A percentile compares a stretch with the other conserved stretches of the same genome.
phyloP scores from a whole-genome alignment of 208 protist species.

The Naegleria gruberi region DNA sequence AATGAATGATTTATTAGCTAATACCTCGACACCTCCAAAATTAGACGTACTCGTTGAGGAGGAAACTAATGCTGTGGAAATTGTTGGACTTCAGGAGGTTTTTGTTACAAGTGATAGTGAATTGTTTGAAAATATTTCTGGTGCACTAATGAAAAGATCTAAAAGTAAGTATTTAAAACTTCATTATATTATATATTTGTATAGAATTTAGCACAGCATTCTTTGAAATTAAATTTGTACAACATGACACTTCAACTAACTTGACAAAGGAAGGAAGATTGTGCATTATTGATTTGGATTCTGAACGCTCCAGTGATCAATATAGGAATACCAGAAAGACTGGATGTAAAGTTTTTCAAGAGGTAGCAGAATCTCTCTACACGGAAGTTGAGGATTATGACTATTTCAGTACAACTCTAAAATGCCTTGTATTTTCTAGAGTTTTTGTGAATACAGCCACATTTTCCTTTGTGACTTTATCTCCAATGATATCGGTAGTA shows the following conservation, averaged over 20 bases:
- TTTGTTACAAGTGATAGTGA: not conserved
- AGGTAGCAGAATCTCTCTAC: not conserved
- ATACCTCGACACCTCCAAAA: not conserved
- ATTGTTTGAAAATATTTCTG: not conserved
- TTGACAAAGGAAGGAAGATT: not conserved
- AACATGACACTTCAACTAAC: not conserved
- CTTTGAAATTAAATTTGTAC: not conserved
- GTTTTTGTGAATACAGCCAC: not conserved
- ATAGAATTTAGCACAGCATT: not conserved
- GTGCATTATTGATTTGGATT: not conserved
- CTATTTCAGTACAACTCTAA: not conserved
- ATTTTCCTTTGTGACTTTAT: not conserved
- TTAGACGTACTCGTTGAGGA: not conserved
- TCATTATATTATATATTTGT: no score
- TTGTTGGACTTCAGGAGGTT: not conserved
- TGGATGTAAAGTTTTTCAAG: not conserved
- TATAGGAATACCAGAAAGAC: not conserved
- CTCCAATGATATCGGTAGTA: not conserved
- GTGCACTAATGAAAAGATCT: not conserved
- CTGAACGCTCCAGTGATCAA: not conserved
- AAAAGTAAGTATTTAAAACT: not conserved
- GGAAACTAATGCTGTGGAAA: not conserved
- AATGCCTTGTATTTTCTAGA: not conserved
- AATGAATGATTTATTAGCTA: not conserved
- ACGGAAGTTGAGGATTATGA: not conserved